Base-by-base conservation (phyloP, 805 yeast species). In the Starmerella asiatica region DNA sequence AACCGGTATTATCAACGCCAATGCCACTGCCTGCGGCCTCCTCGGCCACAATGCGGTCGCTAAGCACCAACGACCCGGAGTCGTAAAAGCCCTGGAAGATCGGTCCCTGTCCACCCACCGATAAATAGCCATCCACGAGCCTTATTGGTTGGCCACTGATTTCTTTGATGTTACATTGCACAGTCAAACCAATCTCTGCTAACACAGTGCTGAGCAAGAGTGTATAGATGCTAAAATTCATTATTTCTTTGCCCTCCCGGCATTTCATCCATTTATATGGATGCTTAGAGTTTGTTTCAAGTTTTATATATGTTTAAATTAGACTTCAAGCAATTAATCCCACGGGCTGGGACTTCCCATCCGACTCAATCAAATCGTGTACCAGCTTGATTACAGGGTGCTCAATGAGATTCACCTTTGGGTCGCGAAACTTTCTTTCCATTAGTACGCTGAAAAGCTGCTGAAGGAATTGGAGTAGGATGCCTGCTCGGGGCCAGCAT, bases 401-500 rank as follows among this genome's bases (percentile, higher is more conserved):
- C 8, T 42, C 42, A 5, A 53, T 45, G 16, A 58, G 42, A 29
- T 55, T 57, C 4, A 45, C 31, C n/a, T 38, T 34, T 1, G 81
- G 79, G 26, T 59, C 60, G 17, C 66, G 73, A 33, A 86, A 62
- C 47, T 74, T 74, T 18, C 66, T 68, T 32, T 71, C 78, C 40
- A 88, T 70, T 0, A 80, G 73, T 16, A 67, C 62, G 53, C 85
- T 94, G 24, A 88, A 58, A 34, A 83, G 56, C 9, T 60, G 53
- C 50, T 93, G 64, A 40, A 88, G 60, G 43, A 78, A 73, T 42
- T 81, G 79, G 23, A 86, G 69, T 34, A 88, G 61, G 2, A 88
- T 94, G 1, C 86, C 97, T 52, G 86, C 83, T 48, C 91, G 81
- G 47, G 94, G 79, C 96, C 96, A 88, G 1, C 95, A 83, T 45